Percentiles rank a stretch among this genome's conserved stretches.
Evolutionary conservation across 2,329 filamentous ascomycete species (phyloP).

Genomic region (Phaeosphaeriaceae sp.): DNA sequence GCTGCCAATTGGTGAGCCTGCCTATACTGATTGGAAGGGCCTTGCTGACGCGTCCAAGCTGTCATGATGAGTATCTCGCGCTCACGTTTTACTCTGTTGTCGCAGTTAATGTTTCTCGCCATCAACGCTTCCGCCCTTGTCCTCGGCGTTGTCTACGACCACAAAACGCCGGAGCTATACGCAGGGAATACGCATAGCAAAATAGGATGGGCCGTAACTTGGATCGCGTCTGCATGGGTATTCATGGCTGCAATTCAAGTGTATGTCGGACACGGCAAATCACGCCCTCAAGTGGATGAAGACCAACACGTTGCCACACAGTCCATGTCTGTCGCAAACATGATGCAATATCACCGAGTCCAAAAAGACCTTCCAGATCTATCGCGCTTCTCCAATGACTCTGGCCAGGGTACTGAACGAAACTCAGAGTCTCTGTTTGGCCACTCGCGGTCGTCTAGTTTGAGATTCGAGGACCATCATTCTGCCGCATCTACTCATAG

Average conservation of each 20-base stretch:
- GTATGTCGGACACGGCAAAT: slow-evolving; percentile 59
- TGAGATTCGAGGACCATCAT: slow-evolving; percentile 52
- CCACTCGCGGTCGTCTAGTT: slow-evolving; percentile 66
- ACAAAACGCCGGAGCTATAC: slow-evolving; percentile 83
- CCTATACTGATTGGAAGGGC: slow-evolving; percentile 2
- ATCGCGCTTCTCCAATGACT: slow-evolving; percentile 53
- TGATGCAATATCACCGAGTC: slow-evolving; percentile 49
- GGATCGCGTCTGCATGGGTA: slow-evolving; percentile 73
- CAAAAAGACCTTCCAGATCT: slow-evolving; percentile 32
- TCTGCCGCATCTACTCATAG: slow-evolving; percentile 48
- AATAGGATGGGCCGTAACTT: slow-evolving; percentile 83
- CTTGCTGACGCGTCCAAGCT: slow-evolving; percentile 57
- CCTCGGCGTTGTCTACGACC: slow-evolving; percentile 67
- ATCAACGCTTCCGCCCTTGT: slow-evolving; percentile 51
- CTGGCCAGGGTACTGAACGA: slow-evolving; percentile 71
- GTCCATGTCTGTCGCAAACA: slow-evolving; percentile 43
- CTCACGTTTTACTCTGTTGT: slow-evolving; percentile 73
- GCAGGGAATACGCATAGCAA: slow-evolving; percentile 87
- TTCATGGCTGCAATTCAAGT: slow-evolving; percentile 70
- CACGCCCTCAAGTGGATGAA: slow-evolving; percentile 20
- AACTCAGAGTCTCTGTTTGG: slow-evolving; percentile 71
- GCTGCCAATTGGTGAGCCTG: slow-evolving; percentile 71
- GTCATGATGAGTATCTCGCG: slow-evolving; percentile 85
- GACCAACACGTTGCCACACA: slow-evolving; percentile 17
- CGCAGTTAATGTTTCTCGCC: slow-evolving; percentile 65